Base-by-base conservation (phyloP, 148 eudicot genomes). In the Talinum fruticosum region DNA sequence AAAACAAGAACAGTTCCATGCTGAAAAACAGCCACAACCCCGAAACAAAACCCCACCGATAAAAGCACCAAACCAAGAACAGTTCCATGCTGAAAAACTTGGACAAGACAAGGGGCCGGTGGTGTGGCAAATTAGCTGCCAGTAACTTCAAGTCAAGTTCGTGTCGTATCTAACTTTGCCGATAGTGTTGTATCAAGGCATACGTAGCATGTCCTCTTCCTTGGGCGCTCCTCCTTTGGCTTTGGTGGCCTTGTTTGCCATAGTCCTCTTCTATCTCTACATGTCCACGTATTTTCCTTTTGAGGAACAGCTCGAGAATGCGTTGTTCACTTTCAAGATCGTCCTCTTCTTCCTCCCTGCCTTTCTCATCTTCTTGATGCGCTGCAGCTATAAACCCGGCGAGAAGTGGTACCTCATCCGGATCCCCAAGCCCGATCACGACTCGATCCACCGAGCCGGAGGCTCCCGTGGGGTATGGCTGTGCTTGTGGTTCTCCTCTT, bases 381-480 rank as follows among this genome's bases (percentile, higher is more conserved):
- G 82, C 23, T 51, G 44, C 29, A 23, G 53, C 23, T 69, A 77
- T n/a, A 54, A 37, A 10, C 54, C 67, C 8, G n/a, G 62, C 21
- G 23, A 45, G 36, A 29, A 69, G 47, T 53, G 64, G 75, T 75
- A 61, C n/a, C 59, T 54, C 77, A 2, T 76, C 38, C 82, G 85
- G 1, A 3, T 75, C 35, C 76, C 85, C 1, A 74, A 68, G 36
- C 84, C 66, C 30, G 75, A 74, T 26, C 64, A 32, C 10, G 73
- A 47, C 45, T 54, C 85, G 38, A 57, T 78, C 51, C 80, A 72
- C 72, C 75, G 80, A 10, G 85, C 61, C n/a, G 86, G 85, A 2
- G 75, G 79, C 6, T 83, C 81, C 14, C 89, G 6, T 79, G 82
- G 79, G 86, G 82, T 30, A 68, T 85, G 66, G 76, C 83, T 32